Base-by-base conservation (phyloP, 129 eudicot species). In the Heracleum sosnowskyi region DNA sequence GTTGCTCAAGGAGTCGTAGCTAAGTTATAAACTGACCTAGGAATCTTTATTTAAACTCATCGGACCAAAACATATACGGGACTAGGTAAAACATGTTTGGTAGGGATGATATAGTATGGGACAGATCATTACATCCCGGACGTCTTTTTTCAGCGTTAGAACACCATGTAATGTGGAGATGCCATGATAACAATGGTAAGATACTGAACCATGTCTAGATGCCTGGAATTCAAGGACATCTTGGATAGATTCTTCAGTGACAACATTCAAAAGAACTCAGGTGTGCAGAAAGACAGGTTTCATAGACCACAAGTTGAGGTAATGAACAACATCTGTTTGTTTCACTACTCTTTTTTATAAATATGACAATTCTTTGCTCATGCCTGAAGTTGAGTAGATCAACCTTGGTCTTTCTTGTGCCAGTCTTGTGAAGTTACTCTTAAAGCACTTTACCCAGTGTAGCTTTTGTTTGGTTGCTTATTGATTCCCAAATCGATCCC, bases 341-440 rank as follows among this genome's bases (percentile, higher is more conserved):
- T 57, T 57, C 64, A 57, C 64, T 57, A 44, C 16, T 53, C 0
- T 53, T 53, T 8, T 7, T 5, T 57, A 57, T 24, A 57, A 57
- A n/a, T 57, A 57, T 24, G 31, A 2, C 63, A 24, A 55, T 24
- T 57, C 31, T 57, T 57, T 88, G 91, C 42, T 87, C 85, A 51
- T 85, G 44, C n/a, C 76, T 83, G 78, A 87, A 87, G 78, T 83
- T 85, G 1, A 22, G 49, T 9, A 89, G 85, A 79, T 88, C 89
- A 71, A 81, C 85, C 45, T 26, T 39, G 36, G 60, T 69, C 57
- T 88, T 85, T 28, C 84, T n/a, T 45, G 47, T 16, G 79, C 87
- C 34, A 85, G 47, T 41, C 87, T 64, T 37, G 47, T 46, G 75
- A 82, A 82, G 12, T 87, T 87, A n/a, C 75, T 62, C 76, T 84